Conservation (phyloP, 2,329 filamentous ascomycete species). For the Fusarium subglutinans region DNA sequence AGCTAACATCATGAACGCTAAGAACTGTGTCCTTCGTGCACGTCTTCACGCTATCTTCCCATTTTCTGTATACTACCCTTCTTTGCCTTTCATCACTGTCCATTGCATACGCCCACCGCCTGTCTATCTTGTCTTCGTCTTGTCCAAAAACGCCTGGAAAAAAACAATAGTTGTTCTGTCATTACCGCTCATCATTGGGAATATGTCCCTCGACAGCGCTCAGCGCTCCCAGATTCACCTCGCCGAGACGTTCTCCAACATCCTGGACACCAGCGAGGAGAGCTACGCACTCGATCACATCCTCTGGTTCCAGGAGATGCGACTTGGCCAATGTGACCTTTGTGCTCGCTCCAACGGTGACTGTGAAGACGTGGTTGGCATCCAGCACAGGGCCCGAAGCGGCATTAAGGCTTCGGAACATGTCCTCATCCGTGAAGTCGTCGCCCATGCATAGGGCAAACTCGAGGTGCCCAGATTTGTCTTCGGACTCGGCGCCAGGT, state of each 20-base stretch:
- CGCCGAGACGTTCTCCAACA: constrained; percentile 53
- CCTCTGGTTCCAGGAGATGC: constrained; percentile 87
- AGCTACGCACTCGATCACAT: constrained; percentile 78
- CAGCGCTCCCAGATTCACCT: constrained; percentile 66
- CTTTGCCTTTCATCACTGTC: not conserved
- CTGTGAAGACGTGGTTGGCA: constrained; percentile 80
- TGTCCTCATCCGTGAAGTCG: constrained; percentile 97
- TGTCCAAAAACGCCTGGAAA: constrained; percentile 40
- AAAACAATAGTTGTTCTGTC: constrained; percentile 13
- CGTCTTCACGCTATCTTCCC: not conserved
- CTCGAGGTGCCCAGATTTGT: constrained; percentile 68
- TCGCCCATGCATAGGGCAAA: constrained; percentile 94
- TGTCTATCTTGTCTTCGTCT: constrained; percentile 34
- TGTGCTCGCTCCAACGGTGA: constrained; percentile 89
- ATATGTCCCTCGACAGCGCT: constrained; percentile 64
- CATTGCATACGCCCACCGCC: constrained; percentile 28
- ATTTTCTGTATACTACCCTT: constrained; percentile 24
- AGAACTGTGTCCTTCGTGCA: constrained; percentile 2
- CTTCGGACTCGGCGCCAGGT: constrained; percentile 55
- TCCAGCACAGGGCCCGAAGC: constrained; percentile 62
- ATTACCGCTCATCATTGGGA: constrained; percentile 47
- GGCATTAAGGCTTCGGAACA: constrained; percentile 83
- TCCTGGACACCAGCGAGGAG: constrained; percentile 62
- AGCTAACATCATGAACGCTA: constrained; percentile 12
- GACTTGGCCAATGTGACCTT: constrained; percentile 92